Conservation (phyloP, 2,329 filamentous ascomycete species). For the Aspergillus aculeatinus region DNA sequence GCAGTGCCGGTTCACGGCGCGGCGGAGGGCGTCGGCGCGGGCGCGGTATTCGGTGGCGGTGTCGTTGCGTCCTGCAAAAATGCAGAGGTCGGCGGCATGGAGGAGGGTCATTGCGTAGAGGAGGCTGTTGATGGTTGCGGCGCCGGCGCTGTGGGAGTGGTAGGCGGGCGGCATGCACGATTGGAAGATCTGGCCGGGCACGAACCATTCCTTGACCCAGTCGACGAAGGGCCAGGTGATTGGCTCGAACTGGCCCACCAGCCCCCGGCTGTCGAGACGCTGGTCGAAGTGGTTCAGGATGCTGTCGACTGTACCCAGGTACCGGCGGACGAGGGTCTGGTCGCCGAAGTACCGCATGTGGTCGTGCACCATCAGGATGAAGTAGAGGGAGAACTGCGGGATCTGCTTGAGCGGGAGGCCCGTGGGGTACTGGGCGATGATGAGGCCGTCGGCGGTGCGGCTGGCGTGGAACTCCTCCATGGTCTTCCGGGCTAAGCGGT, state of each 20-base stretch:
- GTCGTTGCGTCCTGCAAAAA: neutral
- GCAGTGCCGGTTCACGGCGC: slow-evolving; percentile 1
- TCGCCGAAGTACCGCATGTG: slow-evolving; percentile 7
- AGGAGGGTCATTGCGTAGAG: slow-evolving; percentile 4
- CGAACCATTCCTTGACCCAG: slow-evolving; percentile 7
- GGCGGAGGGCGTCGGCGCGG: neutral
- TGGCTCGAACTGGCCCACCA: neutral
- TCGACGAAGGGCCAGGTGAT: slow-evolving; percentile 11
- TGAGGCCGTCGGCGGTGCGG: slow-evolving; percentile 2
- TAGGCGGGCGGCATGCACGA: slow-evolving; percentile 8
- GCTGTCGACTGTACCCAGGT: slow-evolving; percentile 4
- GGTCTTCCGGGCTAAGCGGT: slow-evolving; percentile 9
- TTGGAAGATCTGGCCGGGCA: neutral
- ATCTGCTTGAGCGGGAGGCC: neutral
- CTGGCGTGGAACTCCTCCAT: slow-evolving; percentile 11
- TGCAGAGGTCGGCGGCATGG: slow-evolving; percentile 4
- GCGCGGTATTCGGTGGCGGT: neutral
- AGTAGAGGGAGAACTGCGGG: slow-evolving; percentile 10
- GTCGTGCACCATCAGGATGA: slow-evolving; percentile 10
- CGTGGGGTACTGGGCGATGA: slow-evolving; percentile 9
- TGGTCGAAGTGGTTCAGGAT: slow-evolving; percentile 6
- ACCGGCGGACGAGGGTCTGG: neutral
- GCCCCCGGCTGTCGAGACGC: neutral
- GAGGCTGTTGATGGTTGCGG: neutral
- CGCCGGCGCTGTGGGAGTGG: neutral